Conservation (phyloP, 768 basidiomycete species). For the Stropharia rugosoannulata region DNA sequence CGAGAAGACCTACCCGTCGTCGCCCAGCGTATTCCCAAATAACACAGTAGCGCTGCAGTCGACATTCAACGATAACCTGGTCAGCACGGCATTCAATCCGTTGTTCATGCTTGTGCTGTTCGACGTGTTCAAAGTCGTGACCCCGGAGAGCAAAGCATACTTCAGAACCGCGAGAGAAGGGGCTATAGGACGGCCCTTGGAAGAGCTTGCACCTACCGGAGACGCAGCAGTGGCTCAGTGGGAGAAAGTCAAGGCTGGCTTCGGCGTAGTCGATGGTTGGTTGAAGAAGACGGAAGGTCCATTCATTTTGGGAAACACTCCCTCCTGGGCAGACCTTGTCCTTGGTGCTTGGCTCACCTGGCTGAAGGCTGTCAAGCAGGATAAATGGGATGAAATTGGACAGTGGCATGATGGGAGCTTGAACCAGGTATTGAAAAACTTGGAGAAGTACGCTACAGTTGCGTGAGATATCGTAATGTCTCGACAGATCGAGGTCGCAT, state of each 20-base stretch:
- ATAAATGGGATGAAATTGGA: too few relatives aligned
- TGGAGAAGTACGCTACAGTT: too few relatives aligned
- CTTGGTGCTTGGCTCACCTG: too few relatives aligned
- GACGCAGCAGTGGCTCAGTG: slow-evolving; percentile 12
- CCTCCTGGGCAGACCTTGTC: background rate
- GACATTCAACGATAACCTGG: background rate
- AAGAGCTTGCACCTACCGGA: background rate
- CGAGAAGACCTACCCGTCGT: slow-evolving; percentile 2
- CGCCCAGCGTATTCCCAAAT: background rate
- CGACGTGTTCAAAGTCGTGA: background rate
- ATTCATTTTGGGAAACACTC: background rate
- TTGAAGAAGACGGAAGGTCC: slow-evolving; percentile 18
- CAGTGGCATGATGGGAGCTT: too few relatives aligned
- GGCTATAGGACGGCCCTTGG: background rate
- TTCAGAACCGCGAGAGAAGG: background rate
- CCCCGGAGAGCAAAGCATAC: background rate
- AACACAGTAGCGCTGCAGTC: background rate
- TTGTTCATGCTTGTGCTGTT: background rate
- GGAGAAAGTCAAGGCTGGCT: slow-evolving; percentile 22
- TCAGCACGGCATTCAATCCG: background rate
- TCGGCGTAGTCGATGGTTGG: background rate
- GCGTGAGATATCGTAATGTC: too few relatives aligned
- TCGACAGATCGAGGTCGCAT: too few relatives aligned
- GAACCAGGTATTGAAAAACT: too few relatives aligned
- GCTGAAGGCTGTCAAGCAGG: too few relatives aligned